Conservation (phyloP, 805 yeast genomes). For the Blastobotrys terrestris region DNA sequence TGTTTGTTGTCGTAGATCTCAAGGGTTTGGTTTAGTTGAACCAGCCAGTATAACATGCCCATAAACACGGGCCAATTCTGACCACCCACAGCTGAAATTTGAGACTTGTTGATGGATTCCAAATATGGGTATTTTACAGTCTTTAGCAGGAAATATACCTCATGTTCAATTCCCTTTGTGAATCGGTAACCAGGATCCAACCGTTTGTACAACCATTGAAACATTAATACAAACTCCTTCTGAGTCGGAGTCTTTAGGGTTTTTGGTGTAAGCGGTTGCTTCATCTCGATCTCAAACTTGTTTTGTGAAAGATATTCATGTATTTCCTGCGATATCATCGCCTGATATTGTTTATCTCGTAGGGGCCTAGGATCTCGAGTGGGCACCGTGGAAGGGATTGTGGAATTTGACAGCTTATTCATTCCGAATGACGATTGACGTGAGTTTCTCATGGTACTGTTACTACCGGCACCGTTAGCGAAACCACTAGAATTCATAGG, state of each 20-base stretch:
- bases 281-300: slow-evolving; percentile 69
- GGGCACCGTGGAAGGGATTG: slow-evolving; percentile 5
- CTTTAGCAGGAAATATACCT: slow-evolving; percentile 62
- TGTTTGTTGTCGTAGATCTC: slow-evolving; percentile 36
- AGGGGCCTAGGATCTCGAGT: slow-evolving; percentile 66
- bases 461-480: slow-evolving; percentile 1
- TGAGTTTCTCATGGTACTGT: slow-evolving; percentile 2
- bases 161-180: slow-evolving; percentile 63
- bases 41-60: slow-evolving; percentile 80
- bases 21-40: slow-evolving; percentile 45
- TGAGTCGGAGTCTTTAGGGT: slow-evolving; percentile 77
- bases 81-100: slow-evolving; percentile 87
- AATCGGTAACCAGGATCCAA: slow-evolving; percentile 76
- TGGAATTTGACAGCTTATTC: not conserved
- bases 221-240: slow-evolving; percentile 70
- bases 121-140: slow-evolving; percentile 71
- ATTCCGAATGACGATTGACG: slow-evolving; percentile 19
- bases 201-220: slow-evolving; percentile 70
- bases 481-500: slow-evolving; percentile 10
- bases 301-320: slow-evolving; percentile 55
- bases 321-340: slow-evolving; percentile 58
- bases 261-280: slow-evolving; percentile 58
- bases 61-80: slow-evolving; percentile 73
- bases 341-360: slow-evolving; percentile 64
- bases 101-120: slow-evolving; percentile 74